Evolutionary conservation across 352 stramenopile genomes (phyloP).

Genomic region (Phytophthora tentaculata): DNA sequence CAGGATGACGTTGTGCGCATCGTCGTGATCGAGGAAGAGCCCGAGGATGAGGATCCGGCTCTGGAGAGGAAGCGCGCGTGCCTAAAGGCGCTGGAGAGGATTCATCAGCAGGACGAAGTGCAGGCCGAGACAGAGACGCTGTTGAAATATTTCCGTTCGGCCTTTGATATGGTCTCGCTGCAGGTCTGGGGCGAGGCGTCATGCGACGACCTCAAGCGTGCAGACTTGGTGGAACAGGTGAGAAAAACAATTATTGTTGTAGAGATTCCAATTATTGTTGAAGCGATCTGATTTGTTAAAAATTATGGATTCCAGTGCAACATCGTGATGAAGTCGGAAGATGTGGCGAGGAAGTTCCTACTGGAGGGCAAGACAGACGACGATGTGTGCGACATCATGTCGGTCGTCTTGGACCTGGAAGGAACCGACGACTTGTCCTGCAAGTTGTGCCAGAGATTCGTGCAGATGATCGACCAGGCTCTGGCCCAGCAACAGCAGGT

Average conservation of each 20-base stretch:
- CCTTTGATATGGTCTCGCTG: constrained; percentile 49
- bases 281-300: constrained; percentile 12
- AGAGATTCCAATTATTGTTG: constrained; percentile 1
- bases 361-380: constrained; percentile 45
- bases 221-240: constrained; percentile 43
- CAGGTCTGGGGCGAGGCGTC: constrained; percentile 51
- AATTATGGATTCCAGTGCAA: constrained; percentile 40
- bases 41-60: constrained; percentile 29
- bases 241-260: constrained; percentile 7
- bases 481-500: constrained; percentile 66
- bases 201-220: constrained; percentile 53
- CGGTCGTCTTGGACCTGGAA: constrained; percentile 29
- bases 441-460: constrained; percentile 78
- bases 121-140: constrained; percentile 45
- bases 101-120: constrained; percentile 56
- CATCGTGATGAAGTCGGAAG: constrained; percentile 46
- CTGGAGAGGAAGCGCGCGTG: constrained; percentile 47
- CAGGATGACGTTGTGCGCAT: constrained; percentile 30
- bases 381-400: constrained; percentile 58
- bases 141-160: constrained; percentile 44
- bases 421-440: constrained; percentile 54
- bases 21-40: constrained; percentile 42
- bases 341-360: constrained; percentile 53
- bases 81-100: constrained; percentile 39
- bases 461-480: constrained; percentile 74